These are phyloP conservation scores for Aspergillus texensis DNA, from an alignment of 2,329 filamentous ascomycete species.

Conservation along the genomic window DNA sequence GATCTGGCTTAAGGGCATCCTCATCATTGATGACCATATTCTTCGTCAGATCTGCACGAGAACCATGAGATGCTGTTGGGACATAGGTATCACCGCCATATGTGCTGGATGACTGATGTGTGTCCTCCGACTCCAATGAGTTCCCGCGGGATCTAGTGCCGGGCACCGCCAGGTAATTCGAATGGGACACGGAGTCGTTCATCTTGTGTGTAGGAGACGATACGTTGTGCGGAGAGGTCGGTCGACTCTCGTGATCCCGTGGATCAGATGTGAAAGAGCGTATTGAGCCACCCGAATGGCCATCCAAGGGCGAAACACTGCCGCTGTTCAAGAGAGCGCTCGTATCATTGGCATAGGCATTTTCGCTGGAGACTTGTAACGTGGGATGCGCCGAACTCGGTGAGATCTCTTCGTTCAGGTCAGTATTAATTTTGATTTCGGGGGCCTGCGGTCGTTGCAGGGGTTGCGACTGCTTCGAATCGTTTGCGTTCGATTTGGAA, in stretches of 20 bases:
- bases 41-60: conserved; percentile 46
- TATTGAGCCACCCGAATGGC: conserved; percentile 55
- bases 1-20: conserved; percentile 69
- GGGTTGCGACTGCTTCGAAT: conserved; percentile 33
- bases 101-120: conserved; percentile 54
- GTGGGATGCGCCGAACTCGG: conserved; percentile 40
- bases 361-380: conserved; percentile 42
- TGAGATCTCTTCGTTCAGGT: conserved; percentile 36
- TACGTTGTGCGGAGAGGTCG: conserved; percentile 68
- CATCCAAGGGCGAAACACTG: conserved; percentile 50
- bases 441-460: conserved; percentile 50
- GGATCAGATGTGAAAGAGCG: conserved; percentile 60
- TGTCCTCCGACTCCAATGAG: conserved; percentile 65
- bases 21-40: conserved; percentile 60
- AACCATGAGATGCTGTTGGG: conserved; percentile 45
- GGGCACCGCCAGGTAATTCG: conserved; percentile 65
- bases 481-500: conserved; percentile 28
- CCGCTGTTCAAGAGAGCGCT: conserved; percentile 33
- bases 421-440: conserved; percentile 60
- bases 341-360: conserved; percentile 34
- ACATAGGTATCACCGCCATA: conserved; percentile 59
- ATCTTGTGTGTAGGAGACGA: conserved; percentile 62
- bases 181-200: conserved; percentile 52
- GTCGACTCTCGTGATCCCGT: conserved; percentile 57
- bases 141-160: conserved; percentile 65